These are phyloP conservation scores for Hypomyces rosellus DNA, from an alignment of 2,329 filamentous ascomycete genomes.

Conservation along the genomic window DNA sequence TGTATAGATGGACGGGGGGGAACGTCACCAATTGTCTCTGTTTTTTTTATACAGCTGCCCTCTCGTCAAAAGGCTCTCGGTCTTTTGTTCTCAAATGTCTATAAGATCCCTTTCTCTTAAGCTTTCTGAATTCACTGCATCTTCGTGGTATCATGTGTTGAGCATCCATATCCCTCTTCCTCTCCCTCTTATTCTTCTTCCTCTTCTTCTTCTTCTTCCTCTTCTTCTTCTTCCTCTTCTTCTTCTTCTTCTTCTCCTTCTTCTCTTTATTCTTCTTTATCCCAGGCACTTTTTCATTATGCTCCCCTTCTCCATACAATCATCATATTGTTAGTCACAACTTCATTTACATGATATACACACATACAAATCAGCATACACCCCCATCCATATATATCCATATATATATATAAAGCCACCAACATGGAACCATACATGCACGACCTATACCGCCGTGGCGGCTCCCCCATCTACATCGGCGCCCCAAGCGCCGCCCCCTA, in stretches of 20 bases:
- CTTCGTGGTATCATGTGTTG: no score
- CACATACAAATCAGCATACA: no score
- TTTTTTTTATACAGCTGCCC: no score
- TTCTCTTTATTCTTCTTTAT: background rate
- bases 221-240: background rate
- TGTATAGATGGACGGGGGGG: no score
- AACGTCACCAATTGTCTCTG: no score
- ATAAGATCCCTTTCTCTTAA: no score
- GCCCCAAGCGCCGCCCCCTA: slow-evolving; percentile 11
- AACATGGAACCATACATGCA: background rate
- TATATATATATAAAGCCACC: background rate
- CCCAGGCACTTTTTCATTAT: background rate
- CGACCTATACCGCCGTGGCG: slow-evolving; percentile 5
- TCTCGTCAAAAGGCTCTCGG: no score
- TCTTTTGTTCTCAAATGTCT: no score
- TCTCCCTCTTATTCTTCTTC: background rate
- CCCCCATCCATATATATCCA: no score
- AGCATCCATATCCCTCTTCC: no score
- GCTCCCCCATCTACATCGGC: slow-evolving; percentile 12
- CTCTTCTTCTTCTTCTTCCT: background rate
- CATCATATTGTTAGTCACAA: background rate
- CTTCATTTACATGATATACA: background rate
- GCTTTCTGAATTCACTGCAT: no score
- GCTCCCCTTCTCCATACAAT: background rate
- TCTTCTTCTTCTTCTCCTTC: background rate